These are phyloP conservation scores for Spathaspora sp. DNA, from an alignment of 805 yeast genomes.

Conservation along the genomic window DNA sequence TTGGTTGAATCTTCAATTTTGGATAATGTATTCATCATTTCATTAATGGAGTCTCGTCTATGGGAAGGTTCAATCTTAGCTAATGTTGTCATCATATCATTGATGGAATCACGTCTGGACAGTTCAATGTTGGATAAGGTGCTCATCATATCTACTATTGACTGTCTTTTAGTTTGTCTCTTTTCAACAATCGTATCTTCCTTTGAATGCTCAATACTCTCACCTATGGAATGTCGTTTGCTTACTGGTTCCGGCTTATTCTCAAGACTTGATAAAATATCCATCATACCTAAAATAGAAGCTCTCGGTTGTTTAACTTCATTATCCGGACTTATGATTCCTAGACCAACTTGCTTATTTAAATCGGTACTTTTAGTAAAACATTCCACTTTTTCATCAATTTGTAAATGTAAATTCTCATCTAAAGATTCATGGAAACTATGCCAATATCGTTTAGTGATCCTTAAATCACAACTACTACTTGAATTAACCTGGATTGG, in stretches of 20 bases:
- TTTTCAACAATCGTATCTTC: slow-evolving; percentile 4
- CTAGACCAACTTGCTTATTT: not conserved
- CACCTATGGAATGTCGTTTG: slow-evolving; percentile 17
- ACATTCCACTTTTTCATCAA: slow-evolving; percentile 12
- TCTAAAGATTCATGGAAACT: slow-evolving; percentile 21
- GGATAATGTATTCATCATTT: slow-evolving; percentile 29
- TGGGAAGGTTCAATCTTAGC: slow-evolving; percentile 7
- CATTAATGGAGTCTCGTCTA: slow-evolving; percentile 23
- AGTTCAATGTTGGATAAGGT: slow-evolving; percentile 12
- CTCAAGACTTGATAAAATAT: not conserved
- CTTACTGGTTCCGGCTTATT: not conserved
- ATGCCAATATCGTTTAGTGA: slow-evolving; percentile 5
- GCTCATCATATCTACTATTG: slow-evolving; percentile 28
- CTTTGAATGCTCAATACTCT: slow-evolving; percentile 12
- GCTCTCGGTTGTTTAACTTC: not conserved
- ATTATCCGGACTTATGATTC: not conserved
- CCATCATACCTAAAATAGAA: slow-evolving; percentile 5
- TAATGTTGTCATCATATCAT: slow-evolving; percentile 30
- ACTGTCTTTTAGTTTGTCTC: slow-evolving; percentile 6
- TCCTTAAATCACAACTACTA: not conserved
- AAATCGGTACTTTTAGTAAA: slow-evolving; percentile 7
- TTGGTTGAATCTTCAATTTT: not conserved
- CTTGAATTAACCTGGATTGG: slow-evolving; percentile 1
- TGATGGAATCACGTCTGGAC: slow-evolving; percentile 20
- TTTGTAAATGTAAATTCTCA: slow-evolving; percentile 14